Evolutionary conservation across 1,284 basidiomycete species (phyloP), one percentile per base, ranked within the genome.

Genomic region (Sporisorium scitamineum): DNA sequence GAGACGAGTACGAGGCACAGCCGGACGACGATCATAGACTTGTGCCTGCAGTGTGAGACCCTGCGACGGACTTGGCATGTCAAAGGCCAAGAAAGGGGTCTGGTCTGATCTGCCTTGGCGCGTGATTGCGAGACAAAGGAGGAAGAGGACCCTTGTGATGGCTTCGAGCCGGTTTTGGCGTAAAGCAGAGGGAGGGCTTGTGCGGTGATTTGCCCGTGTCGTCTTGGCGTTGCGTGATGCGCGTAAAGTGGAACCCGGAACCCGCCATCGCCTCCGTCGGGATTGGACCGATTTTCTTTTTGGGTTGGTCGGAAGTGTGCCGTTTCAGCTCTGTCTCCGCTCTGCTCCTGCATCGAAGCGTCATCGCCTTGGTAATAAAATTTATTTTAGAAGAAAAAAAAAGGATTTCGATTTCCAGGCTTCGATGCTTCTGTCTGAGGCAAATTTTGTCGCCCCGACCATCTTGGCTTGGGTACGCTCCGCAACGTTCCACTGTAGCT

Each of bases 31-130:
- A 50, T 50, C 48, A 50, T 50, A n/a, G 27, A n/a, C 29, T 11
- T 50, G 48, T 4, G 48, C 2, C 11, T 22, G 48, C 27, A 50
- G 32, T 20, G 27, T 14, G 16, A 20, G 50, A 52, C 31, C 50
- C 31, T 52, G n/a, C n/a, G n/a, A n/a, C n/a, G n/a, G n/a, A 16
- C n/a, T 51, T 51, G 50, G 50, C 50, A 52, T 26, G 32, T 11
- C 3, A 16, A 50, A 20, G 13, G 48, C 27, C 48, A 31, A 50
- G n/a, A 31, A 31, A 29, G 11, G 48, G 29, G 48, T 31, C 27
- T 31, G 27, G n/a, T n/a, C 47, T n/a, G n/a, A n/a, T 14, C 47
- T 47, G 48, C n/a, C 48, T 50, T 50, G 48, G 48, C 48, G 27
- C 29, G 10, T 31, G 16, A 18, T 7, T 3, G 18, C 8, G 22